Evolutionary conservation across 2,329 filamentous ascomycete genomes (phyloP), one percentile per base, ranked within the genome.

Genomic region (Fusarium robinianum): DNA sequence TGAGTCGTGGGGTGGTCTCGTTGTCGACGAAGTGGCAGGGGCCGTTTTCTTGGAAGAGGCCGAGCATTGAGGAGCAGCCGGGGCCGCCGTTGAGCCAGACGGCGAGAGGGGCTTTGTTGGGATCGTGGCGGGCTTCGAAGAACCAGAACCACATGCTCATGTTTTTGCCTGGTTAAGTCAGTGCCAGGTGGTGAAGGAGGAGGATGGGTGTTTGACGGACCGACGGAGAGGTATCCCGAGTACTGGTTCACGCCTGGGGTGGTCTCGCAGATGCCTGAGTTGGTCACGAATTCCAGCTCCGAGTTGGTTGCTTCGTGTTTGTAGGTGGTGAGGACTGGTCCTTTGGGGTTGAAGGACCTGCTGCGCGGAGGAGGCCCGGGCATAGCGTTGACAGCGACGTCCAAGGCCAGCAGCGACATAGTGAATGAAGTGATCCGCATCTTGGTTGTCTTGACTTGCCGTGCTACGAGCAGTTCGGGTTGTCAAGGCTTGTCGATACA

Each of bases 1-100:
- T 85, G 5, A 71, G 51, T 11, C 64, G 63, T 0, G 74, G 62
- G 23, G 62, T 54, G 3, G 60, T 53, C n/a, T 60, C 50, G 9
- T 48, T 43, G 11, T 57, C 41, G 36, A 59, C 60, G 64, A 96
- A 83, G 53, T 84, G 87, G 19, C 88, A 85, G 5, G 92, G 91
- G 32, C 92, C 92, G 50, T 96, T 85, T 60, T 84, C 83, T 16
- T 72, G 70, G 57, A 87, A 83, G 40, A 87, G 61, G 8, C 64
- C 64, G 40, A 62, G 27, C 53, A 66, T 62, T 6, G 63, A 67
- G 5, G 64, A 67, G 41, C 63, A 66, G 10, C 64, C 64, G 6
- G 64, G 64, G 2, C 64, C 64, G 12, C 64, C 64, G 32, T 67
- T 67, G 36, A 67, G 72, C 80, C 81, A 87, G 57, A 87, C 78